A percentile compares a stretch with the other conserved stretches of the same genome.
Conservation (phyloP, 2,329 filamentous ascomycete species). For the Neopestalotiopsis sp. region DNA sequence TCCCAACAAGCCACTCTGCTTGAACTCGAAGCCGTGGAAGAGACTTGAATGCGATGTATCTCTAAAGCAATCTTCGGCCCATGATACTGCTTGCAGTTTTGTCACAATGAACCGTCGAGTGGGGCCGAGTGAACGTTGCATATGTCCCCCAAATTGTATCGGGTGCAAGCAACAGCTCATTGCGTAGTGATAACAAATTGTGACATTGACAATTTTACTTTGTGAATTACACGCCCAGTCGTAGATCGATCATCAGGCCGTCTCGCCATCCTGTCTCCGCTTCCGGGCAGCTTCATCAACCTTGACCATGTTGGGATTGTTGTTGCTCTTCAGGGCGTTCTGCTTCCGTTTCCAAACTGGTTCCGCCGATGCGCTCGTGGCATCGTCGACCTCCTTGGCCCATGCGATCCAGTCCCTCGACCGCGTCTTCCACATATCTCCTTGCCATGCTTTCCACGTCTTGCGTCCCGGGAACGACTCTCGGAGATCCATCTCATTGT, state of each 20-base stretch:
- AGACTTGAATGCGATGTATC: too few relatives aligned
- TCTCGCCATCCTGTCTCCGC: constrained; percentile 2
- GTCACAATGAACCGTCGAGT: too few relatives aligned
- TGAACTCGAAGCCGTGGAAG: too few relatives aligned
- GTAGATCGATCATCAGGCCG: neutral
- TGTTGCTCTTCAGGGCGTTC: neutral
- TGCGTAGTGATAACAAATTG: neutral
- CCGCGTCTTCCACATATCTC: constrained; percentile 61
- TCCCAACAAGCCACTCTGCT: too few relatives aligned
- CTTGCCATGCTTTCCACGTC: constrained; percentile 64
- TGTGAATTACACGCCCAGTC: neutral
- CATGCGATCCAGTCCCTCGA: constrained; percentile 61
- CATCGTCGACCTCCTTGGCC: constrained; percentile 56
- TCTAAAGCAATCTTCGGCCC: too few relatives aligned
- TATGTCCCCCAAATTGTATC: neutral
- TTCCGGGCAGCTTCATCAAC: constrained; percentile 18
- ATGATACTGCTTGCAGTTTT: too few relatives aligned
- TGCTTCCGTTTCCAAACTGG: constrained; percentile 39
- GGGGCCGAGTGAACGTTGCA: too few relatives aligned
- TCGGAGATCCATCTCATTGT: constrained; percentile 54
- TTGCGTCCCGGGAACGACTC: constrained; percentile 60
- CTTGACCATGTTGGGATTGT: constrained; percentile 18
- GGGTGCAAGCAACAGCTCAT: too few relatives aligned
- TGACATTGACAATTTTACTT: neutral
- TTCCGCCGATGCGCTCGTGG: constrained; percentile 35